Conservation (phyloP, 225 moss, liverwort and hornwort genomes). For the Polytrichum commune region DNA sequence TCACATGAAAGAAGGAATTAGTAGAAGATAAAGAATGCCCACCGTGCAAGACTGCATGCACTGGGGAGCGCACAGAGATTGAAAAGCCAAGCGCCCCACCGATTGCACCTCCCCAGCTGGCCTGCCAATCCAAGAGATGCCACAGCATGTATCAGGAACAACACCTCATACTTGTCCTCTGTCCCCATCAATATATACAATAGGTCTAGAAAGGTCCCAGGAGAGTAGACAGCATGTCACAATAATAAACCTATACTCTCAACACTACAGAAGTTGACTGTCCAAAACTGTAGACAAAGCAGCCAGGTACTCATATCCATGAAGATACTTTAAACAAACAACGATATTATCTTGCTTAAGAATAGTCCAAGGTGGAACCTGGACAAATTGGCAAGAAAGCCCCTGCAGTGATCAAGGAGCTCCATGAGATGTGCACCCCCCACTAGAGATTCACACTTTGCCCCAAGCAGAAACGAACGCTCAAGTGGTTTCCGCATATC, state of each 20-base stretch:
- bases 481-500: slow-evolving; percentile 60
- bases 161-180: neutral
- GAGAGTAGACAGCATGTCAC: too few species aligned
- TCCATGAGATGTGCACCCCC: slow-evolving; percentile 41
- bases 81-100: slow-evolving; percentile 78
- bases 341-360: too few species aligned
- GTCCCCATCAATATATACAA: neutral
- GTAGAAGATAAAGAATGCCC: slow-evolving; percentile 12
- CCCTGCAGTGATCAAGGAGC: slow-evolving; percentile 63
- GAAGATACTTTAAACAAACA: too few species aligned
- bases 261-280: too few species aligned
- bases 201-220: too few species aligned
- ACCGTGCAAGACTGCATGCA: slow-evolving; percentile 81
- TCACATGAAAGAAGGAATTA: neutral
- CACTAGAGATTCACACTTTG: slow-evolving; percentile 44
- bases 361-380: slow-evolving; percentile 36
- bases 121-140: slow-evolving; percentile 31
- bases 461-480: slow-evolving; percentile 38
- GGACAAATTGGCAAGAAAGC: slow-evolving; percentile 52
- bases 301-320: too few species aligned
- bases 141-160: slow-evolving; percentile 3
- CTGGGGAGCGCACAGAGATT: slow-evolving; percentile 88
- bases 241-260: too few species aligned
- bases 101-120: slow-evolving; percentile 41
- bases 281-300: too few species aligned